Evolutionary conservation across 2,329 filamentous ascomycete genomes (phyloP), one percentile per base, ranked within the genome.

Genomic region (Alternaria triticimaculans): DNA sequence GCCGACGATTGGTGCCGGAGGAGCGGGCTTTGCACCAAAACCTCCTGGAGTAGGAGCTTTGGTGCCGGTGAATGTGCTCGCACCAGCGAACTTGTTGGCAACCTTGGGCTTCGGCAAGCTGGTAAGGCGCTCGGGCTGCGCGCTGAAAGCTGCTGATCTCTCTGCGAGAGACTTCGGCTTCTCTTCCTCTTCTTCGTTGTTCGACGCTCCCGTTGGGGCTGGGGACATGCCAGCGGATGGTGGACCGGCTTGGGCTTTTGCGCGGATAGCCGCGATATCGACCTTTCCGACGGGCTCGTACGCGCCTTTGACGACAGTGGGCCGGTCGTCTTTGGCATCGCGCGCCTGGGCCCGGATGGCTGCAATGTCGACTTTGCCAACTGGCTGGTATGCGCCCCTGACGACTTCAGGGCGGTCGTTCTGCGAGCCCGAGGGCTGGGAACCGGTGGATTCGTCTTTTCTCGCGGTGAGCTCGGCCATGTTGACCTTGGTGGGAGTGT

Each of bases 261-360:
- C 91, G 68, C 93, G 89, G 76, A 99, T 97, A 21, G 95, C 94
- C 46, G 93, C 93, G 80, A 99, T 98, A 72, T 99, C 96, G 10
- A 99, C 95, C 82, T 97, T 98, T 50, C 96, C 96, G 20, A 98
- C 86, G 2, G 96, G 96, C 80, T 98, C 92, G 76, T 99, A 99
- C 23, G 94, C 88, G 45, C 96, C 96, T 82, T 97, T 98, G 20
- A 98, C 92, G 6, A 89, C 87, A 1, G 91, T 88, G 4, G 96
- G 96, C 59, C 94, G 87, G 70, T 97, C 92, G 75, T 97, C 93
- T 49, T 71, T 84, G 90, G 84, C 66, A 37, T 70, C 68, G 85
- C 90, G 76, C 82, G 94, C 84, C 87, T 93, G 78, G 85, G 90
- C 82, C 67, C 96, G 89, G 70, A 99, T 91, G 41, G 93, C 94